Evolutionary conservation across 371 early-diverging fungal species (phyloP).

Genomic region (Zopfochytrium polystomum): DNA sequence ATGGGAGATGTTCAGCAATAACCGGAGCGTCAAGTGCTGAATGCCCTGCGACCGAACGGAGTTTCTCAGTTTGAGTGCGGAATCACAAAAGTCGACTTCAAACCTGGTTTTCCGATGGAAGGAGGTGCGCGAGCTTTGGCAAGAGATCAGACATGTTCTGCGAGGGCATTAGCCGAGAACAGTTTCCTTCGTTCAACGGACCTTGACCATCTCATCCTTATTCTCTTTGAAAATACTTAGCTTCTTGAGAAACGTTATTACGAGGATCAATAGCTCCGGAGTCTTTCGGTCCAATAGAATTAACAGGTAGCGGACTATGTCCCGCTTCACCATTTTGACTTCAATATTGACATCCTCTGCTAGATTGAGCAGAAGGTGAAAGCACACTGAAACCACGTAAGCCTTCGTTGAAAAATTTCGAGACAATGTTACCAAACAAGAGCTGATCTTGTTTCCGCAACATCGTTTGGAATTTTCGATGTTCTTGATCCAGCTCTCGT

Average conservation of each 20-base stretch:
- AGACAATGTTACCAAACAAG: conserved; percentile 38
- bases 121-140: conserved; percentile 36
- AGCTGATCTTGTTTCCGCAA: conserved; percentile 51
- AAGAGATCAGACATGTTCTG: conserved; percentile 29
- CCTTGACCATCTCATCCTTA: conserved; percentile 47
- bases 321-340: conserved; percentile 52
- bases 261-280: conserved; percentile 43
- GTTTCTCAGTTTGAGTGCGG: not conserved
- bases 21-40: conserved; percentile 32
- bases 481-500: conserved; percentile 42
- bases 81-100: conserved; percentile 2
- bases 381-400: conserved; percentile 26
- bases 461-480: conserved; percentile 46
- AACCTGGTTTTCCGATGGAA: conserved; percentile 34
- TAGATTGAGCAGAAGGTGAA: conserved; percentile 50
- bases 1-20: conserved; percentile 49
- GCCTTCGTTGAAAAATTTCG: not conserved
- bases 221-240: conserved; percentile 49
- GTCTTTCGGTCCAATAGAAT: conserved; percentile 41
- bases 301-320: conserved; percentile 42
- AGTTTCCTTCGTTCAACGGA: conserved; percentile 16
- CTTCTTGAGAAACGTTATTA: conserved; percentile 48
- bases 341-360: conserved; percentile 50
- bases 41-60: conserved; percentile 31
- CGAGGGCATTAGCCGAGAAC: not conserved